Base-by-base conservation (phyloP, 164 flowering plant genomes). In the Annona cherimola region DNA sequence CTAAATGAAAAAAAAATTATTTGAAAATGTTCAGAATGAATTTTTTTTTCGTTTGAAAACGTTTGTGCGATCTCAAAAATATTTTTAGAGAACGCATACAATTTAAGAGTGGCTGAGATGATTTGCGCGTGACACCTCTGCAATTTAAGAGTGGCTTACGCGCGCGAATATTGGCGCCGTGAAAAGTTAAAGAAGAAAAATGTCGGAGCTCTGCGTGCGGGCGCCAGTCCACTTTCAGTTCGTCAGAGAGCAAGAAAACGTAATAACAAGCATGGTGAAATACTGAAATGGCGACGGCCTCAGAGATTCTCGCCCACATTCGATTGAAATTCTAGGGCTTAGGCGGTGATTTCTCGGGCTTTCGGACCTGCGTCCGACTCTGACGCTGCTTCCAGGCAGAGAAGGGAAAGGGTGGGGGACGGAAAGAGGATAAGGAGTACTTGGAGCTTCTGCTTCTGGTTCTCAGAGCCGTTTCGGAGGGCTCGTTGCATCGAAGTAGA, bases 271-370 rank as follows among this genome's bases (percentile, higher is more conserved):
- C 2, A 5, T 8, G 19, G 40, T 1, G 26, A 26, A n/a, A 39
- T 42, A 63, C 71, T 63, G 69, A 57, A 43, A 74, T 70, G 73
- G 73, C 77, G 62, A 57, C 70, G 60, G 39, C 42, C 3, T 16
- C 3, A 41, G 42, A 66, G 67, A 19, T 43, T 35, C 1, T 73
- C 73, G 70, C 65, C 45, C 19, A 75, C 3, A 6, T 64, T 57
- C 44, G 11, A 59, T 57, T 5, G 26, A 9, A 42, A 1, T 8
- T 59, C 39, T 66, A 43, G 62, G 45, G 2, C 43, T 60, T 16
- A 26, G 35, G 55, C 5, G 44, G 46, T 1, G 4, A 14, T 45
- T 64, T 20, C 5, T 41, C 57, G 35, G 45, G 8, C 20, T 50
- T 50, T 18, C 40, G 3, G 12, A 40, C 16, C 11, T 39, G 67